Evolutionary conservation across 192 early-diverging fungal species (phyloP).

Genomic region (Funneliformis geosporum): DNA sequence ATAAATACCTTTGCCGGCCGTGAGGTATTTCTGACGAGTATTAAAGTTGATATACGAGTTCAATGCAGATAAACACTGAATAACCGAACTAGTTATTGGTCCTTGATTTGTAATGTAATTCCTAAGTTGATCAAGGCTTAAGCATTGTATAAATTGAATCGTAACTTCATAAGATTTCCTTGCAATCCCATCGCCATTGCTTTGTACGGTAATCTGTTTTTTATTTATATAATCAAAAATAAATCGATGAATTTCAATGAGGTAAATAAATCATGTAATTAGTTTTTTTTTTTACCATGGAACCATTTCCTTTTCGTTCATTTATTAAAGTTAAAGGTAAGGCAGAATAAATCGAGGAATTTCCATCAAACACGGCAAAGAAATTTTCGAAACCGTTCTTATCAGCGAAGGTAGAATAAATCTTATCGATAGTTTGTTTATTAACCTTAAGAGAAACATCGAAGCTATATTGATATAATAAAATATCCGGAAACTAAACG

Average conservation of each 20-base stretch:
- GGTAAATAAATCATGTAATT: background rate
- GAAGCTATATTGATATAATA: background rate
- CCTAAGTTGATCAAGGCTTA: background rate
- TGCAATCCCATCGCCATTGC: background rate
- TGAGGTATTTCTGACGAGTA: background rate
- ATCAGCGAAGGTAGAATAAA: background rate
- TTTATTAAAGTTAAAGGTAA: background rate
- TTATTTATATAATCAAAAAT: background rate
- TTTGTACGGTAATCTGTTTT: background rate
- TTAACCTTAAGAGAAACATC: background rate
- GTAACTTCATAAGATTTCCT: background rate
- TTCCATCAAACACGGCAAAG: background rate
- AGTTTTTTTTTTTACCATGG: background rate
- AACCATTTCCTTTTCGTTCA: background rate
- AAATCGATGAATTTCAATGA: background rate
- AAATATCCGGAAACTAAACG: background rate
- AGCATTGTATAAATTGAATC: background rate
- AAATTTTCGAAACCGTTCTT: background rate
- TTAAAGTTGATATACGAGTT: constrained; percentile 14
- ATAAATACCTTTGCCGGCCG: background rate
- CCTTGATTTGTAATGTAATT: background rate
- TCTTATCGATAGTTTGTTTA: background rate
- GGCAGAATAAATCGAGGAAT: background rate
- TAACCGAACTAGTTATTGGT: background rate
- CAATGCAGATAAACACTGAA: background rate